Base-by-base conservation (phyloP, 345 rosid genomes). In the Gossypium turneri region DNA sequence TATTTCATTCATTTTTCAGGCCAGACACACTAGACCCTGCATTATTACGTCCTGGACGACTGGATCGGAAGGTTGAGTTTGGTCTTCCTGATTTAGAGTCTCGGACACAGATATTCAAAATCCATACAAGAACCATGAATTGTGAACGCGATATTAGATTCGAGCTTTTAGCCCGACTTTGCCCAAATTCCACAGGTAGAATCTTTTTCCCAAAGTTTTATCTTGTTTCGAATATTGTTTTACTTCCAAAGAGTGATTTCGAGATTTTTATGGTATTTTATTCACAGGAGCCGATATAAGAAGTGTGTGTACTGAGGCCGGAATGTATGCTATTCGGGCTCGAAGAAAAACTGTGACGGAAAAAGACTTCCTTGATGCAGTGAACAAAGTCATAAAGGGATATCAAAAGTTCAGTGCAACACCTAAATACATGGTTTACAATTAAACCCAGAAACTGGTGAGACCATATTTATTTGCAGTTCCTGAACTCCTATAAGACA, bases 71-170 rank as follows among this genome's bases (percentile, higher is more conserved):
- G 83, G 87, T 90, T 64, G 94, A 90, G 81, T 88, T 90, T 75
- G 94, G 94, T 12, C 88, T 90, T 27, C 94, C 92, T 65, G 92
- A 86, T 74, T 55, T 92, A 73, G 98, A 94, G 87, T 90, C 98
- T 75, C 84, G 98, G 81, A 86, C 98, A 2, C 97, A 90, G 84
- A 92, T 92, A 76, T 92, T 92, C 78, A 94, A 94, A 91, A 92
- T 92, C 45, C 98, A 92, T 65, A 94, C 98, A 0, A 74, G 98
- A 78, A 91, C 98, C 2, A 94, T 94, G 97, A 94, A 92, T 80
- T 90, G 95, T 34, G 98, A 94, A 70, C 85, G 95, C 63, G 97
- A 92, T 76, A 79, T 94, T 61, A 90, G 98, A n/a, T 91, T 94
- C 77, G 98, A 94, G 81, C 98, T 94, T 9, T 88, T 94, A 72